Base-by-base conservation (phyloP, 805 yeast species). In the Cephaloascus albidus region DNA sequence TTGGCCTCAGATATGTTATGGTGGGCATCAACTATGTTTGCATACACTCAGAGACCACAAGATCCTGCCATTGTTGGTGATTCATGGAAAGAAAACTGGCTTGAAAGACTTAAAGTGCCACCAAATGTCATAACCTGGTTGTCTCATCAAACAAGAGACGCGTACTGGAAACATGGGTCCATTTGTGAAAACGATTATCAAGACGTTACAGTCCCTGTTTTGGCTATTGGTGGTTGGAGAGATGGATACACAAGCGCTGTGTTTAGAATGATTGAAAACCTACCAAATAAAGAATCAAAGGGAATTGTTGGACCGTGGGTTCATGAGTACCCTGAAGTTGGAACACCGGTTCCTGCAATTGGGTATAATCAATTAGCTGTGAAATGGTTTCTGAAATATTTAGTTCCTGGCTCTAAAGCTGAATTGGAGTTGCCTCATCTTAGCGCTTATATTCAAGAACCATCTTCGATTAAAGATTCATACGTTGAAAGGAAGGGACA, bases 11-110 rank as follows among this genome's bases (percentile, higher is more conserved):
- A 68, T 48, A 68, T 68, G 73, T 47, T 68, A 14, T 68, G 73
- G 72, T 68, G 74, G 74, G 73, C 70, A 1, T 63, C 71, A 4
- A 68, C 72, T 0, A 68, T 68, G 73, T 50, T 58, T 20, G 60
- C 58, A 3, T 68, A 66, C 40, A 62, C 60, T 20, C 69, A 71
- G 35, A 58, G 72, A 46, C 73, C 72, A 4, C 72, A 65, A 39
- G 74, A 68, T 49, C 72, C 72, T 3, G 44, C 49, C 17, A 54
- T 66, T 34, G 67, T 60, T 18, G 68, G 68, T 8, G 47, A 48
- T 4, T 39, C 45, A 3, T 68, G 74, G 74, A 63, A 47, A 45
- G 53, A 56, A 36, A 66, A 63, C 44, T 67, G 72, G 70, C 33
- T 58, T 17, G 37, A 65, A 36, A 52, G 73, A 45, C 44, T 67